phyloP scores from a whole-genome alignment of 2,329 filamentous ascomycete species.

The Colletotrichum orchidophilum region DNA sequence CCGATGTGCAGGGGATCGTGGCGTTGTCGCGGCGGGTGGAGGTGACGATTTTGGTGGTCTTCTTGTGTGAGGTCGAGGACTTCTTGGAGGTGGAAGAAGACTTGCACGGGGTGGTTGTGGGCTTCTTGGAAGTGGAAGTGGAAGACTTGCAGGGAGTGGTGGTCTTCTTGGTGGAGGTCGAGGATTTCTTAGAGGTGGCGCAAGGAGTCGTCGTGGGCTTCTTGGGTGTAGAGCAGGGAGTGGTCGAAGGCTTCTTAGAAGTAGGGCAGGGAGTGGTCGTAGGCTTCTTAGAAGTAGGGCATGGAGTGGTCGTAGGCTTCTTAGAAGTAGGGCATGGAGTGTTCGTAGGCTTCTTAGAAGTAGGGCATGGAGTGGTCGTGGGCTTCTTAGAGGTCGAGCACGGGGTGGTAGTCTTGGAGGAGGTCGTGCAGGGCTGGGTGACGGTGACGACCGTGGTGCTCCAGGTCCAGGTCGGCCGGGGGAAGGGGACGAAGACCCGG shows the following conservation, averaged over 20 bases:
- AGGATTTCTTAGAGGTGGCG: neutral
- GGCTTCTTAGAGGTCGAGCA: neutral
- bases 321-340: neutral
- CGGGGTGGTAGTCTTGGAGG: neutral
- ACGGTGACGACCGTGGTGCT: neutral
- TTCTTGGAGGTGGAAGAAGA: neutral
- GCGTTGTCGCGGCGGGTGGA: conserved; percentile 10
- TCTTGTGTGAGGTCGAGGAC: neutral
- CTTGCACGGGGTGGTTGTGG: neutral
- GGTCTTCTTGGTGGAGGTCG: neutral
- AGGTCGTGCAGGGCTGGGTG: neutral
- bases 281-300: neutral
- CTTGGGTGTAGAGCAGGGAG: neutral
- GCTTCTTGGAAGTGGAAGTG: neutral
- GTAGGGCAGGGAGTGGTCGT: neutral
- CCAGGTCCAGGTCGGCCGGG: neutral
- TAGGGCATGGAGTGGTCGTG: neutral
- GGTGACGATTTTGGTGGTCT: neutral
- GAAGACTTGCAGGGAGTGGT: neutral
- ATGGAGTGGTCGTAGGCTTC: neutral
- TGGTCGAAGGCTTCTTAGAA: neutral
- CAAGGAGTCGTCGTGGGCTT: neutral
- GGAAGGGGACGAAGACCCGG: neutral
- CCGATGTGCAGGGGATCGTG: neutral
- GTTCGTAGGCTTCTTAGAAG: neutral